These are phyloP conservation scores for Coniochaeta pulveracea DNA, from an alignment of 2,329 filamentous ascomycete genomes.

Conservation along the genomic window DNA sequence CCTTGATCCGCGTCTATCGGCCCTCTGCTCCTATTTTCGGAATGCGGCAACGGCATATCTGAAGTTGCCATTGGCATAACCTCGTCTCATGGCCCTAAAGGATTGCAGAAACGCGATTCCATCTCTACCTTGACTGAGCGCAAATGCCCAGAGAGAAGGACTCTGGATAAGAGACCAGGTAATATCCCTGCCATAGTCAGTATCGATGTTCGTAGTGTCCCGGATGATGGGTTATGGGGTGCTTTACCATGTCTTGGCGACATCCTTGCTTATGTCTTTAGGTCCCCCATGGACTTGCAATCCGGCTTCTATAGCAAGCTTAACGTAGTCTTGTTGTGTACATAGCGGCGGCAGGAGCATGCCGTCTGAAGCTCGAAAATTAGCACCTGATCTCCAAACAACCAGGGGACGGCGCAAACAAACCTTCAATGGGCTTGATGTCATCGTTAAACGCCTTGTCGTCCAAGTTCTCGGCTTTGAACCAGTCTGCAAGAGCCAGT, in stretches of 20 bases:
- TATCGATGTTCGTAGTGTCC: conserved; percentile 6
- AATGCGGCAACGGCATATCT: conserved; percentile 48
- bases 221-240: neutral
- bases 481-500: conserved; percentile 50
- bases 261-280: conserved; percentile 45
- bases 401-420: no score
- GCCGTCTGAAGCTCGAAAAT: conserved; percentile 33
- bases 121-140: conserved; percentile 46
- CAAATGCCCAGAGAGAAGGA: conserved; percentile 49
- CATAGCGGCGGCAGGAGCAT: conserved; percentile 49
- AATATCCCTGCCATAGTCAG: conserved; percentile 38
- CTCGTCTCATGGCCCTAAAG: conserved; percentile 49
- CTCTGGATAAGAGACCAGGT: conserved; percentile 49
- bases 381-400: no score
- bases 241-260: conserved; percentile 46
- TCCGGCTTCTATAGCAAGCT: conserved; percentile 34
- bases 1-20: no score
- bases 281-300: conserved; percentile 32
- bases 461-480: conserved; percentile 37
- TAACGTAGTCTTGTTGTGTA: conserved; percentile 39
- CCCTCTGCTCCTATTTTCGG: conserved; percentile 31
- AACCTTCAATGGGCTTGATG: conserved; percentile 48
- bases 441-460: conserved; percentile 33
- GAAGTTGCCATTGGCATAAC: conserved; percentile 47
- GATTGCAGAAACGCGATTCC: conserved; percentile 49